A percentile compares a stretch with the other conserved stretches of the same genome.
Conservation (phyloP, 148 eudicot species). For the Vaccinium macrocarpon region DNA sequence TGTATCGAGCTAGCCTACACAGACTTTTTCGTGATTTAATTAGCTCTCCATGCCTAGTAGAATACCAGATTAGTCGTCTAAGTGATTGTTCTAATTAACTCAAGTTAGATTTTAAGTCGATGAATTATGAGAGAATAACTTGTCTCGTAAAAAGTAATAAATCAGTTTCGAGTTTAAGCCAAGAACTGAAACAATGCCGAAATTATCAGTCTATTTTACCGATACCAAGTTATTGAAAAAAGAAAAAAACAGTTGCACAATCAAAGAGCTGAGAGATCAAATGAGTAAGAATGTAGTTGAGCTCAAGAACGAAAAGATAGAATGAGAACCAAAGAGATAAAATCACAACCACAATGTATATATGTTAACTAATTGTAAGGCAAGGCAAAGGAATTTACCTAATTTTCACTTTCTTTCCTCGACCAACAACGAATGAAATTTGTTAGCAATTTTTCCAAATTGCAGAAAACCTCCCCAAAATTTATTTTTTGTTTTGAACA, state of each 20-base stretch:
- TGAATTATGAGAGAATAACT: too few relatives aligned
- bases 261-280: not conserved
- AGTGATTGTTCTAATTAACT: too few relatives aligned
- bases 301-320: not conserved
- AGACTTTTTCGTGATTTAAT: not conserved
- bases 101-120: too few relatives aligned
- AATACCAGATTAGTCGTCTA: not conserved
- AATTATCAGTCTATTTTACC: not conserved
- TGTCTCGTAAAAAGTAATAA: too few relatives aligned
- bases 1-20: not conserved
- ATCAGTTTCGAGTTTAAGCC: too few relatives aligned
- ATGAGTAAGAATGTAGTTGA: not conserved
- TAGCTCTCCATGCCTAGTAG: not conserved
- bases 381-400: not conserved
- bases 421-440: not conserved
- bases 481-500: not conserved
- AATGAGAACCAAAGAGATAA: not conserved
- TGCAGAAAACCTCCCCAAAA: not conserved
- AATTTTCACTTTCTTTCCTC: not conserved
- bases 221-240: not conserved
- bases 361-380: not conserved
- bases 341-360: not conserved
- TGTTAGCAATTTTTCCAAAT: not conserved
- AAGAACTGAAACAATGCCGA: too few relatives aligned
- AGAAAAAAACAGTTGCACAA: not conserved